Conservation (phyloP, 805 yeast genomes). For the Saturnispora dispora region DNA sequence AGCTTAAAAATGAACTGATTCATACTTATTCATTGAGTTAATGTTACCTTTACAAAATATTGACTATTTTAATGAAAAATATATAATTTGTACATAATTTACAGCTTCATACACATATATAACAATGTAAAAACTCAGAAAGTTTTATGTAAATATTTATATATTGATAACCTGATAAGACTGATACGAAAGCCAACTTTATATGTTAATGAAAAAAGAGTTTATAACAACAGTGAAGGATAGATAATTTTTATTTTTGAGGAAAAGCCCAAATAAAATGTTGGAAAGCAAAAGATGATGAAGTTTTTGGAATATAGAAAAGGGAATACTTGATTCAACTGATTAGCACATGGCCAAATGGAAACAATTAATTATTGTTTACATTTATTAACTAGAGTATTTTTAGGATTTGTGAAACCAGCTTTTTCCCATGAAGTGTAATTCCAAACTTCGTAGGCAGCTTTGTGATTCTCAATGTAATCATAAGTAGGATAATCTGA, state of each 20-base stretch:
- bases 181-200: background rate
- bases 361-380: too few relatives aligned
- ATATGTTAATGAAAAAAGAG: background rate
- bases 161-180: background rate
- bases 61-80: background rate
- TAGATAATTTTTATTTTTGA: background rate
- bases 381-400: slow-evolving; percentile 34
- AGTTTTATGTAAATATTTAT: background rate
- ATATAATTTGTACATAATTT: background rate
- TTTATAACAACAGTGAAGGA: background rate
- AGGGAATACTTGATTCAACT: background rate
- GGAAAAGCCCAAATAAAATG: background rate
- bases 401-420: slow-evolving; percentile 64
- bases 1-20: background rate
- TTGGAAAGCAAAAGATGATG: background rate
- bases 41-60: slow-evolving; percentile 13
- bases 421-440: slow-evolving; percentile 66
- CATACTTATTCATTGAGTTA: background rate
- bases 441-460: slow-evolving; percentile 63
- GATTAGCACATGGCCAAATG: background rate
- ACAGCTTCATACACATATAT: background rate
- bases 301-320: background rate
- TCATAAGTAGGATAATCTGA: slow-evolving; percentile 73
- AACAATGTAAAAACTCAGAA: background rate
- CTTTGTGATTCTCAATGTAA: slow-evolving; percentile 62